Evolutionary conservation across 352 stramenopile genomes (phyloP).

Genomic region (Aphanomyces stellatus): DNA sequence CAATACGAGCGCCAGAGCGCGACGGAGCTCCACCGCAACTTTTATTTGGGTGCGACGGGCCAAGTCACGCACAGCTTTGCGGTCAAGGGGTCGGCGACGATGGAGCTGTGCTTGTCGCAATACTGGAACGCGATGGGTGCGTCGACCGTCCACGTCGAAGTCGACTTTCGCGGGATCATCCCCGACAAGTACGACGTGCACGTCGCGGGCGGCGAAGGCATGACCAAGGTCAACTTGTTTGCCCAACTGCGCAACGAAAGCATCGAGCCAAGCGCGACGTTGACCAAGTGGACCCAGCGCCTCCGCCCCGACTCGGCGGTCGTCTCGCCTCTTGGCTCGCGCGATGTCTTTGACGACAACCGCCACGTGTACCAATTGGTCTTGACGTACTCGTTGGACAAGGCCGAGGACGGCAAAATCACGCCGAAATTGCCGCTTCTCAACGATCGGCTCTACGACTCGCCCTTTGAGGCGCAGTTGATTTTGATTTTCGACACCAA

Average conservation of each 20-base stretch:
- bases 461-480: conserved; percentile 87
- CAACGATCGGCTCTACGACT: conserved; percentile 89
- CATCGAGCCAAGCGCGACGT: conserved; percentile 55
- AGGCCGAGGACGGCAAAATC: conserved; percentile 48
- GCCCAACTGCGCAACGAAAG: conserved; percentile 67
- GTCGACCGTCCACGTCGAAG: conserved; percentile 66
- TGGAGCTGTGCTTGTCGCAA: conserved; percentile 84
- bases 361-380: conserved; percentile 85
- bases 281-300: conserved; percentile 80
- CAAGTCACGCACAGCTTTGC: conserved; percentile 65
- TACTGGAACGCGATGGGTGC: conserved; percentile 85
- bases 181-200: conserved; percentile 48
- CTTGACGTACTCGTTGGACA: conserved; percentile 65
- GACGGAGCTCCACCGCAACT: conserved; percentile 57
- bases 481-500: conserved; percentile 92
- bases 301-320: conserved; percentile 65
- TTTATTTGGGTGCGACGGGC: conserved; percentile 55
- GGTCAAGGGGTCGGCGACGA: conserved; percentile 59
- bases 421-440: conserved; percentile 68
- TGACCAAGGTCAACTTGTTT: conserved; percentile 64
- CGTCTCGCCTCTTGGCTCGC: conserved; percentile 68
- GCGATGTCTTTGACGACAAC: conserved; percentile 78
- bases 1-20: conserved; percentile 74
- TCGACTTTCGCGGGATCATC: conserved; percentile 81
- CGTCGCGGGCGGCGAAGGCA: conserved; percentile 53